Percentiles rank a stretch among this genome's conserved stretches.
These are phyloP conservation scores for Xylaria scruposa DNA, from an alignment of 495 filamentous ascomycete species.

Conservation along the genomic window DNA sequence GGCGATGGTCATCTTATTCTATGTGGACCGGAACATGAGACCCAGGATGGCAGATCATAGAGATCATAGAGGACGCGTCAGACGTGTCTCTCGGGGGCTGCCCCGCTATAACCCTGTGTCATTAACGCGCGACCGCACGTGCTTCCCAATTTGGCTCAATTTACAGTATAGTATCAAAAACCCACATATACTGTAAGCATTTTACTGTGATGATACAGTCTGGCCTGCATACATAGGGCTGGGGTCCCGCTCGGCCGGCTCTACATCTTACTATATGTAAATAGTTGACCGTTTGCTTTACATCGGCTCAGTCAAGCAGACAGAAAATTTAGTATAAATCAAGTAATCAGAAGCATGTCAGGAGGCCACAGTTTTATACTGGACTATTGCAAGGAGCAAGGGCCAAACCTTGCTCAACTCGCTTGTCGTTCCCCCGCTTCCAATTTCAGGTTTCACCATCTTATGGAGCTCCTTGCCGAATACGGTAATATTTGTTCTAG, in stretches of 20 bases:
- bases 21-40: background rate
- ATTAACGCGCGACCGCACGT: slow-evolving; percentile 21
- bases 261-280: background rate
- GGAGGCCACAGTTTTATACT: background rate
- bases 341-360: background rate
- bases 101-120: background rate
- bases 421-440: background rate
- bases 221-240: no score
- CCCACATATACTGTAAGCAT: background rate
- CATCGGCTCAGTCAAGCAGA: background rate
- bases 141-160: background rate
- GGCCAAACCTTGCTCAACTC: background rate
- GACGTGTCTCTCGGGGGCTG: slow-evolving; percentile 1
- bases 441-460: background rate
- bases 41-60: background rate
- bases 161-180: background rate
- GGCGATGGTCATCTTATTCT: background rate
- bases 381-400: background rate
- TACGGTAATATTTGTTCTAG: background rate
- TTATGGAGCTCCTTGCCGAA: slow-evolving; percentile 1
- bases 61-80: background rate
- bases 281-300: background rate
- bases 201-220: background rate
- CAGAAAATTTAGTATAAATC: background rate
- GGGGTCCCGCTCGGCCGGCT: no score